Base-by-base conservation (phyloP, 2,329 filamentous ascomycete genomes). In the Dactylonectria macrodidyma region DNA sequence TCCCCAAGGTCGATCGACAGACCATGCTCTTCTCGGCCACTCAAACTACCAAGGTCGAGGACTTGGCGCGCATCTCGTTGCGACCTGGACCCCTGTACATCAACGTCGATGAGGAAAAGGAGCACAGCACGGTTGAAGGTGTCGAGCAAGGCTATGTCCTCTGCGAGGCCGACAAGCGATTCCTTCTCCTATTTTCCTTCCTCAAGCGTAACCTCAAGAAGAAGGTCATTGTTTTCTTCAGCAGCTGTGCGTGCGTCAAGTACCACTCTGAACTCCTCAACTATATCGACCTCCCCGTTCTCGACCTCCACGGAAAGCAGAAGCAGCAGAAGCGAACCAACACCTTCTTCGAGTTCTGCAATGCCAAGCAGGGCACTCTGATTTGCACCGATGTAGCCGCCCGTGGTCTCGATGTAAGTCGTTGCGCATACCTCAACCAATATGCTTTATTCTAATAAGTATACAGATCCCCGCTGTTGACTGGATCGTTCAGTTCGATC, bases 251-350 rank as follows among this genome's bases (percentile, higher is more conserved):
- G 78, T 97, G 93, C 73, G 95, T 98, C 77, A 97, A 97, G 81
- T 99, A 98, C 83, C 95, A 97, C 82, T 91, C 93, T 30, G 95
- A 98, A 81, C 89, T 99, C 33, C 90, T 99, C 73, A 98, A 98
- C 85, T 98, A 97, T 84, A 98, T 98, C 77, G 96, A 98, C 81
- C 88, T 98, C 47, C 95, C 93, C 5, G 93, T 97, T 3, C 87
- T 97, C 50, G 92, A 94, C 74, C 86, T 97, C 8, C 94, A 97
- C 81, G 96, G 95, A 73, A 98, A 99, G 84, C 94, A 97, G 83
- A 99, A 99, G 84, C 96, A 99, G 83, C 95, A 98, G 83, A 97
- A 97, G 82, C 93, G 96, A n/a, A 99, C 96, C 26, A 97, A 97
- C 79, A 97, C 95, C 1, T 99, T 99, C 81, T 99, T 98, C 81